These are phyloP conservation scores for Pseudocercospora fijiensis DNA, from an alignment of 2,329 filamentous ascomycete genomes.

Conservation along the genomic window DNA sequence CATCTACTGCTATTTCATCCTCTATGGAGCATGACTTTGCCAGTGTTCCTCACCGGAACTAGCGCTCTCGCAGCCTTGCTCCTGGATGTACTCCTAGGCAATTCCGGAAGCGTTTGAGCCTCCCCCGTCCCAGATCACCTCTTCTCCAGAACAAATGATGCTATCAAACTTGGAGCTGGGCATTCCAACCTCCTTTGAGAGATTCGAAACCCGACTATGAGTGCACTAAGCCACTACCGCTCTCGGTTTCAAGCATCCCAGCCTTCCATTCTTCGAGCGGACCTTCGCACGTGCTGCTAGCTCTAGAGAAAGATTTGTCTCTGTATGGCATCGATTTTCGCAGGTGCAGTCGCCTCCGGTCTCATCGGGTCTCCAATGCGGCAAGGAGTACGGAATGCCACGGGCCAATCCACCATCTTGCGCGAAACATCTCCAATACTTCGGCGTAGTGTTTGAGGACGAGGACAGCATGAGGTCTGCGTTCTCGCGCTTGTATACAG, in stretches of 20 bases:
- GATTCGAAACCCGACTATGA: too few species aligned
- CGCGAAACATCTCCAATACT: slow-evolving; percentile 22
- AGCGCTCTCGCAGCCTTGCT: neutral
- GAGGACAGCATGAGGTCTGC: slow-evolving; percentile 25
- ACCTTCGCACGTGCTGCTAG: too few species aligned
- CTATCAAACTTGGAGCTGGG: too few species aligned
- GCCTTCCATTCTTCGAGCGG: too few species aligned
- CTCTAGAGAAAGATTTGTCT: neutral
- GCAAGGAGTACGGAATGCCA: slow-evolving; percentile 28
- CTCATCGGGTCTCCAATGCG: slow-evolving; percentile 17
- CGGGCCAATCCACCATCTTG: slow-evolving; percentile 29
- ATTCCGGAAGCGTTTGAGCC: neutral
- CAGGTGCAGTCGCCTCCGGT: neutral
- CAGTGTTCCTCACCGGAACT: neutral
- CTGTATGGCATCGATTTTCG: neutral
- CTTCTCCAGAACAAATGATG: too few species aligned
- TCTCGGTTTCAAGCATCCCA: too few species aligned
- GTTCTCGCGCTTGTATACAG: slow-evolving; percentile 23
- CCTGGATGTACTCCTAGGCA: neutral
- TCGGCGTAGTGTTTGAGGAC: slow-evolving; percentile 27
- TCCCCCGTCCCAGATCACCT: too few species aligned
- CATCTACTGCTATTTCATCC: neutral
- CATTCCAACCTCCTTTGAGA: too few species aligned
- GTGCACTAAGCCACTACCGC: too few species aligned
- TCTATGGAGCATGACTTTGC: neutral